Conservation (phyloP, 345 rosid genomes). For the Luvunga scandens region DNA sequence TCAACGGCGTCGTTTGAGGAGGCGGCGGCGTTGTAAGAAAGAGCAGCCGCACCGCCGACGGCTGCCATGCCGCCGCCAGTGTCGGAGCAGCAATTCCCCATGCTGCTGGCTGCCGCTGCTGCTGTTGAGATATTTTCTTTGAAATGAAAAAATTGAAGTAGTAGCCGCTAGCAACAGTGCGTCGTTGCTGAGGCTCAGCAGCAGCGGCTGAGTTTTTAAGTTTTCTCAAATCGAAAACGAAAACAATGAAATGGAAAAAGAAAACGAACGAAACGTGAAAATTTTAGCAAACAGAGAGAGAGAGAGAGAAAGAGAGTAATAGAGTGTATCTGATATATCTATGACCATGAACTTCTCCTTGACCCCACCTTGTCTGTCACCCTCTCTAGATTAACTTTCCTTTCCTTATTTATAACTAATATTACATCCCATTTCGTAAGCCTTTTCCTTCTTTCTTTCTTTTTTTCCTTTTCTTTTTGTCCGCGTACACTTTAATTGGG, state of each 20-base stretch:
- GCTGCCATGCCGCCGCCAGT: slow-evolving; percentile 60
- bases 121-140: too few species aligned
- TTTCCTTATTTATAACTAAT: too few species aligned
- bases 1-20: slow-evolving; percentile 73
- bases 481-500: not conserved
- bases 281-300: not conserved
- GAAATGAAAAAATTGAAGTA: too few species aligned
- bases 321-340: not conserved
- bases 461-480: too few species aligned
- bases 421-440: too few species aligned
- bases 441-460: too few species aligned
- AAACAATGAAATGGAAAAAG: too few species aligned
- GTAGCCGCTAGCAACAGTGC: too few species aligned
- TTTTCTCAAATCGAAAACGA: not conserved
- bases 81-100: slow-evolving; percentile 94
- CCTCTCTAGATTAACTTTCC: not conserved
- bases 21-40: slow-evolving; percentile 18
- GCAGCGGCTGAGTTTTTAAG: not conserved
- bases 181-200: too few species aligned
- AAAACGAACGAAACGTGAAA: not conserved
- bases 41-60: slow-evolving; percentile 49
- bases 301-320: slow-evolving; percentile 11
- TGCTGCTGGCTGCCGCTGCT: not conserved
- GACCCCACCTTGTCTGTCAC: slow-evolving; percentile 6
- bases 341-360: not conserved